Base-by-base conservation (phyloP, 805 yeast species). In the Candida palmyrensis region DNA sequence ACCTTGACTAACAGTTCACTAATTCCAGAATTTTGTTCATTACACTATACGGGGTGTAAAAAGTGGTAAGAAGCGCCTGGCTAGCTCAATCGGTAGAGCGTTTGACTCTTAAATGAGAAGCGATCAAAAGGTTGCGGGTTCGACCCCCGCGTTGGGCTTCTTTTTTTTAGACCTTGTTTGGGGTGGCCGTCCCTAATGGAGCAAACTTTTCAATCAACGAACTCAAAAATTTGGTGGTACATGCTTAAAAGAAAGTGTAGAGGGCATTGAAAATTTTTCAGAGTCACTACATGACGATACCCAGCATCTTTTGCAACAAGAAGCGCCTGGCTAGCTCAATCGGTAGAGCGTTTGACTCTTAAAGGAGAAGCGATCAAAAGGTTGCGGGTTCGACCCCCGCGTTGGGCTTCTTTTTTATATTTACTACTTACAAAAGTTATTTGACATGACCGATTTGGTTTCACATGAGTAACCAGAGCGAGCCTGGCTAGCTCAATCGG, bases 61-160 rank as follows among this genome's bases (percentile, higher is more conserved):
- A n/a, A n/a, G n/a, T n/a, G n/a, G n/a, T n/a, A n/a, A n/a, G n/a
- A n/a, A 20, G 12, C 9, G 44, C 44, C 44, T 40, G 41, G 44
- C 38, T 40, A 40, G 44, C 44, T 40, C 44, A 40, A 40, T 40
- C 40, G 44, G 40, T 40, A 40, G 44, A 40, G 44, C 44, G 44
- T 40, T 36, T 36, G 44, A 40, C 44, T 40, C 36, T 40, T 40
- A 40, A 29, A 30, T 12, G 17, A 25, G 27, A 20, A 18, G 33
- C 19, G 27, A 30, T 34, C 41, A 31, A 32, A 37, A 37, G 41
- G 41, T 27, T 37, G 41, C 41, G 41, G 41, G 41, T 37, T 37
- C 41, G 41, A 37, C 30, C 33, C 41, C 41, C 41, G 41, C 41
- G 33, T 37, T 30, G 41, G 41, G 41, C 41, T 37, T 33, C 22